Evolutionary conservation across 257 asterid species (phyloP).

Genomic region (Cordia subcordata): DNA sequence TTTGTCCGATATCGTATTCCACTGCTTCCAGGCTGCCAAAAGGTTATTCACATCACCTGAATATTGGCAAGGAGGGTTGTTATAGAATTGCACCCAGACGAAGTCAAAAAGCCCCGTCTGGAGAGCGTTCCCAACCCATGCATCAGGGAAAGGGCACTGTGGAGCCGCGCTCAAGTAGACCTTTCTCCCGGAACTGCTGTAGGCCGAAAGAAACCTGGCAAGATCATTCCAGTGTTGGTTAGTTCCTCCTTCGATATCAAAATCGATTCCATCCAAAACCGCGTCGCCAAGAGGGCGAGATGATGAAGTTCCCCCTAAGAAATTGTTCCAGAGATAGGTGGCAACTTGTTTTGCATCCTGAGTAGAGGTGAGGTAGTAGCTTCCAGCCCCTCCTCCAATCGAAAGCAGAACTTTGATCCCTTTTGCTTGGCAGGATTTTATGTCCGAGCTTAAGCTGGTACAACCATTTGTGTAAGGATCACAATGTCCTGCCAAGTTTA

Average conservation of each 20-base stretch:
- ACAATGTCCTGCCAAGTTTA: conserved; percentile 59
- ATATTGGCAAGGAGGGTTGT: conserved; percentile 51
- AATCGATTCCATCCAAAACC: conserved; percentile 54
- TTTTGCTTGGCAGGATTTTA: conserved; percentile 37
- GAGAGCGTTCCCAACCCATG: conserved; percentile 45
- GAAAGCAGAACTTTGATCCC: conserved; percentile 52
- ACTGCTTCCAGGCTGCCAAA: conserved; percentile 36
- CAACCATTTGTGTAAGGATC: conserved; percentile 45
- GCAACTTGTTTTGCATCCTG: conserved; percentile 46
- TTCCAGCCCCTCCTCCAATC: conserved; percentile 48
- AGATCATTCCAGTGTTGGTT: conserved; percentile 49
- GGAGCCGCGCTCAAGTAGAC: conserved; percentile 54
- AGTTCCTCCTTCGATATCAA: conserved; percentile 50
- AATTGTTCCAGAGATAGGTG: conserved; percentile 46
- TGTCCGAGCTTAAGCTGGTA: conserved; percentile 33
- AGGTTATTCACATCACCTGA: conserved; percentile 25
- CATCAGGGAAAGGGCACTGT: conserved; percentile 60
- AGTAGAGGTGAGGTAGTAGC: conserved; percentile 39
- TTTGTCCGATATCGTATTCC: conserved; percentile 38
- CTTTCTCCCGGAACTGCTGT: conserved; percentile 37
- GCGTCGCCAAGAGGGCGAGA: conserved; percentile 45
- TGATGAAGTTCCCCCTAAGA: conserved; percentile 40
- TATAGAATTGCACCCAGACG: conserved; percentile 61
- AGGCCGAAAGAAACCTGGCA: conserved; percentile 31
- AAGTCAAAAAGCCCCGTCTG: conserved; percentile 53